Percentiles rank a stretch among this genome's conserved stretches.
Evolutionary conservation across 495 filamentous ascomycete genomes (phyloP).

Genomic region (Sporormia fimetaria): DNA sequence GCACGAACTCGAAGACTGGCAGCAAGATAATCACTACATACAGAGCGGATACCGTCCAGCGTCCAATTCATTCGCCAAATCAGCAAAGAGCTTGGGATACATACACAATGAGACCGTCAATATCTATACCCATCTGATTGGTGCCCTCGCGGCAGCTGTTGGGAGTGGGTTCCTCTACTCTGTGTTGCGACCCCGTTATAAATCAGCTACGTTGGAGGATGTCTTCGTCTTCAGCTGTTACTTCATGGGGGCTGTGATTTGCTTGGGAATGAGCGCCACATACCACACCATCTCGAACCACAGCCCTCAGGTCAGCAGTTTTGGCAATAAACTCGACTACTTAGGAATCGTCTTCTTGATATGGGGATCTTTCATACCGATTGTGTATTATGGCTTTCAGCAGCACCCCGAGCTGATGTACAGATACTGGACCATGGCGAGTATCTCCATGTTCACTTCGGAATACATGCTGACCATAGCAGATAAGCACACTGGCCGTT

Average conservation of each 20-base stretch:
- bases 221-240: conserved; percentile 64
- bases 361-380: conserved; percentile 75
- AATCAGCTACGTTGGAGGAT: conserved; percentile 51
- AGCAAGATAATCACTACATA: conserved; percentile 70
- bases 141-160: conserved; percentile 41
- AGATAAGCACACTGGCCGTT: conserved; percentile 68
- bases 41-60: conserved; percentile 58
- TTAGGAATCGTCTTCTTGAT: conserved; percentile 84
- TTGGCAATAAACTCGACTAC: conserved; percentile 75
- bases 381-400: conserved; percentile 77
- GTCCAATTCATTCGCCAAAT: conserved; percentile 52
- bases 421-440: conserved; percentile 64
- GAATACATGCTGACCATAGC: conserved; percentile 2
- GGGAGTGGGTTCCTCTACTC: conserved; percentile 37
- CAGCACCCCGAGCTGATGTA: conserved; percentile 50
- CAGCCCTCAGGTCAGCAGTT: conserved; percentile 42
- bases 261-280: conserved; percentile 74
- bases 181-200: conserved; percentile 53
- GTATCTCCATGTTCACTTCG: conserved; percentile 8
- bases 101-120: conserved; percentile 95
- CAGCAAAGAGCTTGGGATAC: conserved; percentile 54
- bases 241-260: conserved; percentile 62
- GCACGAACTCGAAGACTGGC: conserved; percentile 57
- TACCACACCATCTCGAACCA: conserved; percentile 66
- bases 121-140: conserved; percentile 78